Percentiles rank a stretch among this genome's conserved stretches.
Evolutionary conservation across 345 rosid genomes (phyloP).

Genomic region (Melaleuca alternifolia): DNA sequence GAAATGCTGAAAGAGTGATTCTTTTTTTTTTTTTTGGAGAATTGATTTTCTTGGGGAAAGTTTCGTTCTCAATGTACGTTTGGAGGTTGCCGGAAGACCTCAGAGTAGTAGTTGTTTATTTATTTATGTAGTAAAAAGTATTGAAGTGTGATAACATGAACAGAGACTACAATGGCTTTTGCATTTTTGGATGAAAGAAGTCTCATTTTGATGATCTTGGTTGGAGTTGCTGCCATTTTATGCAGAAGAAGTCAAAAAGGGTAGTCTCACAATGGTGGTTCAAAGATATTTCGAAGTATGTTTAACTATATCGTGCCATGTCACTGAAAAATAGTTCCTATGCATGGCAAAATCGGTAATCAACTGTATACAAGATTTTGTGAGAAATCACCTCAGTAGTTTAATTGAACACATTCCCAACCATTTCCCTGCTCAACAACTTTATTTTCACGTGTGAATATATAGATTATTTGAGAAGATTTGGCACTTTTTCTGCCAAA

Average conservation of each 20-base stretch:
- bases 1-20: neutral
- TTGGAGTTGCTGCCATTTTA: neutral
- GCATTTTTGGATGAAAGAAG: neutral
- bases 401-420: neutral
- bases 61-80: neutral
- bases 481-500: neutral
- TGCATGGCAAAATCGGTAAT: neutral
- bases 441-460: neutral
- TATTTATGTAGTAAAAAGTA: neutral
- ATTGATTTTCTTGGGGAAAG: neutral
- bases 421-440: neutral
- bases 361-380: neutral
- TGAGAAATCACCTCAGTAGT: neutral
- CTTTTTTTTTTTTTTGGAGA: neutral
- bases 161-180: neutral
- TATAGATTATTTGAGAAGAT: neutral
- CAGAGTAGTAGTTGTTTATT: neutral
- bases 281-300: neutral
- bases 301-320: neutral
- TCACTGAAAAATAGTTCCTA: neutral
- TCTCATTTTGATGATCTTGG: neutral
- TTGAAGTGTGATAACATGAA: neutral
- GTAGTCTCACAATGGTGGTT: neutral
- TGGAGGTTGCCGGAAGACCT: neutral
- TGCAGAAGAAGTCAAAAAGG: neutral